Conservation (phyloP, 2,329 filamentous ascomycete species). For the Colletotrichum theobromicola region DNA sequence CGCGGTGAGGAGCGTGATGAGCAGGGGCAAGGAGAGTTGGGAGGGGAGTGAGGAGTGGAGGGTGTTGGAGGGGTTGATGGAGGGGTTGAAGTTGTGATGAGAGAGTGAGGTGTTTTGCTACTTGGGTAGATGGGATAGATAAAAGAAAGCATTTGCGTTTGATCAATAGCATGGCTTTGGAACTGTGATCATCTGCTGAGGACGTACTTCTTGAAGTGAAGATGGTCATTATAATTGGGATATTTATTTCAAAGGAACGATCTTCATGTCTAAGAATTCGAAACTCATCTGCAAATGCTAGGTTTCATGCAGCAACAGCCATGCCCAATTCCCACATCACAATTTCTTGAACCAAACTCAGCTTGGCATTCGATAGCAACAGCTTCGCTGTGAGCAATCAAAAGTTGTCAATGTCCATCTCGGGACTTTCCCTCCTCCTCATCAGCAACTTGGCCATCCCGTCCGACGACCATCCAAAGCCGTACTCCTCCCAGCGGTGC, state of each 20-base stretch:
- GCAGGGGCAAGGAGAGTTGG: slow-evolving; percentile 82
- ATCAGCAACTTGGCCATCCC: slow-evolving; percentile 2
- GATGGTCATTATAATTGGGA: no score
- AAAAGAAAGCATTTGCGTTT: neutral
- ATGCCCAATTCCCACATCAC: no score
- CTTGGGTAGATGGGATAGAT: neutral
- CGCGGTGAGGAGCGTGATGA: slow-evolving; percentile 82
- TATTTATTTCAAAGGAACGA: no score
- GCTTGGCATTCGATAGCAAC: neutral
- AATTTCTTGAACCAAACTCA: no score
- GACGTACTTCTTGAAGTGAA: no score
- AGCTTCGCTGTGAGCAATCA: neutral
- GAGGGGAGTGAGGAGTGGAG: slow-evolving; percentile 76
- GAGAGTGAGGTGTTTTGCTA: neutral
- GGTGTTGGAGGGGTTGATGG: slow-evolving; percentile 60
- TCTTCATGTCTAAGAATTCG: no score
- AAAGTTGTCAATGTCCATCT: slow-evolving; percentile 14
- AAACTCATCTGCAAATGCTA: no score
- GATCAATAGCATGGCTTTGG: neutral
- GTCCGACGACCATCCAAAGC: neutral
- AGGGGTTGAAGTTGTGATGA: slow-evolving; percentile 50
- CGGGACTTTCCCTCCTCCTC: neutral
- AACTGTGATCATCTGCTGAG: no score
- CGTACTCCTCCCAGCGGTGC: neutral
- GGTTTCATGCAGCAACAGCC: no score